Base-by-base conservation (phyloP, 225 moss, liverwort and hornwort species). In the Polytrichum formosum region DNA sequence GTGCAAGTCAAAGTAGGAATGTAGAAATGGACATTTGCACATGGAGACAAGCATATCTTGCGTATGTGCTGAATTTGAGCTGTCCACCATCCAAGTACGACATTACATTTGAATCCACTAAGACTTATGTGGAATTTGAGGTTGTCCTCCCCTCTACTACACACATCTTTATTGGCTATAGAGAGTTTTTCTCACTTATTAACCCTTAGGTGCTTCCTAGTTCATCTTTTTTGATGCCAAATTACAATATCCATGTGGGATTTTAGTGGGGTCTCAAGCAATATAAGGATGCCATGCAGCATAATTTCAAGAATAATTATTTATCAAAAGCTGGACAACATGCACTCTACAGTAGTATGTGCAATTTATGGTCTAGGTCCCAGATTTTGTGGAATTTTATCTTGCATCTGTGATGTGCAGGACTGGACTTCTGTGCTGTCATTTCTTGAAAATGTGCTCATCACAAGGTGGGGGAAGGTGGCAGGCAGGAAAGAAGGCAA, bases 41-140 rank as follows among this genome's bases (percentile, higher is more conserved):
- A 9, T 79, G 81, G 33, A 84, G 72, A 79, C 77, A 77, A 30
- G 65, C 75, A 59, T 87, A 68, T 80, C 91, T 92, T 77, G 84
- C 78, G 55, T 98, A 88, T 82, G 79, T 98, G 55, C 77, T 98
- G 56, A 92, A 94, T 70, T 62, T 98, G 83, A 90, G 70, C 66
- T 98, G 98, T 79, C 87, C 75, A 70, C 73, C 79, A 23, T 94
- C 90, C n/a, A 85, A 92, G 25, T 98, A 94, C 68, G 98, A 98
- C 69, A 83, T 98, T 71, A 91, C 87, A 26, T 94, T 98, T 84
- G 94, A 94, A 77, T 76, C 94, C 55, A 88, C 98, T 26, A 98
- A 98, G 81, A 91, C 91, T 55, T 74, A 91, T 29, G 94, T 94
- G 68, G 98, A 98, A 71, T 98, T 98, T 75, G 92, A 94, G 98